Evolutionary conservation across 116 monocot species (phyloP).

Genomic region (Zostera marina): DNA sequence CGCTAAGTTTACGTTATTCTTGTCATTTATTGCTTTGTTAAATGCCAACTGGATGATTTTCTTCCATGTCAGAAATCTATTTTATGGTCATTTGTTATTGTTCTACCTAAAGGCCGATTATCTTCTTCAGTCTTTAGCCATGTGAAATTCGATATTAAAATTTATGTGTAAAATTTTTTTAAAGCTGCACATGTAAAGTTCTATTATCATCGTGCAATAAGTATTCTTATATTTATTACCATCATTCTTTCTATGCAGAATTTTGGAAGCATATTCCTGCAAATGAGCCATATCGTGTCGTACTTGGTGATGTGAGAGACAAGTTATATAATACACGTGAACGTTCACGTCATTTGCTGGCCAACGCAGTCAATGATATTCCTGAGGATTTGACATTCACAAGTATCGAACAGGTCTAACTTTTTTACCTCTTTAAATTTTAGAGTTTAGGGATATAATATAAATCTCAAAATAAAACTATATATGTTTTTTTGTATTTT

Average conservation of each 20-base stretch:
- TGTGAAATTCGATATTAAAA: too few species aligned
- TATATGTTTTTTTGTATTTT: too few species aligned
- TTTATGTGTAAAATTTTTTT: too few species aligned
- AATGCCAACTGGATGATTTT: background rate
- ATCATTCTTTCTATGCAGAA: slow-evolving; percentile 28
- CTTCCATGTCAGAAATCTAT: background rate
- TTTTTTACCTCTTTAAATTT: background rate
- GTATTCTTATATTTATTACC: background rate
- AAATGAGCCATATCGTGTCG: slow-evolving; percentile 89
- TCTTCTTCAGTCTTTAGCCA: background rate
- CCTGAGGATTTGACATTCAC: slow-evolving; percentile 75
- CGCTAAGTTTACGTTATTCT: background rate
- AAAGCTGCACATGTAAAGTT: background rate
- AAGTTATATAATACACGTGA: slow-evolving; percentile 86
- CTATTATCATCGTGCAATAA: background rate
- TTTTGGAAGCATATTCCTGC: slow-evolving; percentile 95
- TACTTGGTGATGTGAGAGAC: slow-evolving; percentile 87
- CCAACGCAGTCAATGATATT: slow-evolving; percentile 70
- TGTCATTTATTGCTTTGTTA: background rate
- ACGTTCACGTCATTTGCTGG: slow-evolving; percentile 57
- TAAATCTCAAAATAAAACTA: too few species aligned
- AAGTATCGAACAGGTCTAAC: slow-evolving; percentile 64
- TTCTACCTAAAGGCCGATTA: too few species aligned
- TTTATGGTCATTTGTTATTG: background rate
- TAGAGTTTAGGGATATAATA: too few species aligned